Percentiles rank a stretch among this genome's conserved stretches.
These are phyloP conservation scores for Aspergillus incahuasiensis DNA, from an alignment of 495 filamentous ascomycete genomes.

Conservation along the genomic window DNA sequence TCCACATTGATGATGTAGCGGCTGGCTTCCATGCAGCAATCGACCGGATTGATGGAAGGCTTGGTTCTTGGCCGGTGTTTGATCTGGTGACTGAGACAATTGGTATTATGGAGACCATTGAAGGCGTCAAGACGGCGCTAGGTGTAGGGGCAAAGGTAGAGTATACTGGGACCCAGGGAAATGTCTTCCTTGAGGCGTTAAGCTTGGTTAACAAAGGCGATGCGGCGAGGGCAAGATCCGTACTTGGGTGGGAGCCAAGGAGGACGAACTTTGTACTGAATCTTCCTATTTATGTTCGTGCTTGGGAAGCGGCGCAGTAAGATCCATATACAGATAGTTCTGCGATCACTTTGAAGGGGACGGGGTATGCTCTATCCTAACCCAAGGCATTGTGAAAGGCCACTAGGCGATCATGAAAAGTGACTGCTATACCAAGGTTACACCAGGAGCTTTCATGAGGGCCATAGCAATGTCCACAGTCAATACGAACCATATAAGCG, in stretches of 20 bases:
- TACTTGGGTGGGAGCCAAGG: conserved; percentile 38
- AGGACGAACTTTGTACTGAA: conserved; percentile 16
- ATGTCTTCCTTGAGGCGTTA: conserved; percentile 13
- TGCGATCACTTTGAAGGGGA: too few species aligned
- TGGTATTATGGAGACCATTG: conserved; percentile 7
- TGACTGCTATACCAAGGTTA: too few species aligned
- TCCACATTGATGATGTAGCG: conserved; percentile 41
- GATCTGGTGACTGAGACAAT: conserved; percentile 33
- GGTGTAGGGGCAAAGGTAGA: conserved; percentile 9
- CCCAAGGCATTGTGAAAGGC: too few species aligned
- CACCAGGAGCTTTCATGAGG: too few species aligned
- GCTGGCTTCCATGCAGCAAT: conserved; percentile 28
- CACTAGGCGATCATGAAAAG: too few species aligned
- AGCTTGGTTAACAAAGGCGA: conserved; percentile 15
- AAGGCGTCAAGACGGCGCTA: conserved; percentile 1
- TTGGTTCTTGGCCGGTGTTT: conserved; percentile 39
- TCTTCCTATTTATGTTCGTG: conserved; percentile 8
- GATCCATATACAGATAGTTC: too few species aligned
- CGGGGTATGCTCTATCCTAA: too few species aligned
- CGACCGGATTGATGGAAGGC: conserved; percentile 29
- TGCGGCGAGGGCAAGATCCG: conserved; percentile 26
- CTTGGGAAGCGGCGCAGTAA: background rate
- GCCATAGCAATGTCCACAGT: too few species aligned
- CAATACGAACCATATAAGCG: too few species aligned
- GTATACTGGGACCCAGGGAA: conserved; percentile 11